Percentiles rank a stretch among this genome's conserved stretches.
phyloP scores from a whole-genome alignment of 129 eudicot genomes.

The Mikania micrantha region DNA sequence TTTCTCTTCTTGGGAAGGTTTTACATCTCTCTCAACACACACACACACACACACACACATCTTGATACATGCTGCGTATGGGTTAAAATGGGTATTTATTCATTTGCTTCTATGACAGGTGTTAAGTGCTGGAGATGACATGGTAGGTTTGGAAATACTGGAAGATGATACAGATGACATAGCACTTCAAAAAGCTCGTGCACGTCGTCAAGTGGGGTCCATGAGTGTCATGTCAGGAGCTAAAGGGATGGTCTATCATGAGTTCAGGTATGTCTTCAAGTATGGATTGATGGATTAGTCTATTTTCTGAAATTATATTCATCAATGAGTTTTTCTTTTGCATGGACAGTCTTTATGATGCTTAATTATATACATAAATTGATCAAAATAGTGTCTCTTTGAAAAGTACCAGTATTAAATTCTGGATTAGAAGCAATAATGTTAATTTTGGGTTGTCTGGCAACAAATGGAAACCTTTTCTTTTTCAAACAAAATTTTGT shows the following conservation, averaged over 20 bases:
- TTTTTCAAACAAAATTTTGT: too few relatives aligned
- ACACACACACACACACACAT: too few relatives aligned
- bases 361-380: background rate
- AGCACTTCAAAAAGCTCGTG: conserved; percentile 79
- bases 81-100: background rate
- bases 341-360: background rate
- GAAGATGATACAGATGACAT: conserved; percentile 88
- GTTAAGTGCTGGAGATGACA: conserved; percentile 68
- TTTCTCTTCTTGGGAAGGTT: conserved; percentile 70
- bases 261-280: conserved; percentile 43
- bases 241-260: conserved; percentile 67
- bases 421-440: background rate
- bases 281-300: background rate
- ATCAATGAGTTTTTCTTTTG: background rate
- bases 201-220: conserved; percentile 59
- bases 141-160: conserved; percentile 68
- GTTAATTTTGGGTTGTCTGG: background rate
- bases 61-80: background rate
- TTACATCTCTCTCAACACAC: background rate
- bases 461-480: background rate
- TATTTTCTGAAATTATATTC: background rate
- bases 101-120: conserved; percentile 39
- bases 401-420: background rate
- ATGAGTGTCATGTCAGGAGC: conserved; percentile 96
- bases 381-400: background rate